Evolutionary conservation across 257 asterid species (phyloP).

Genomic region (Solanum clarkiae): DNA sequence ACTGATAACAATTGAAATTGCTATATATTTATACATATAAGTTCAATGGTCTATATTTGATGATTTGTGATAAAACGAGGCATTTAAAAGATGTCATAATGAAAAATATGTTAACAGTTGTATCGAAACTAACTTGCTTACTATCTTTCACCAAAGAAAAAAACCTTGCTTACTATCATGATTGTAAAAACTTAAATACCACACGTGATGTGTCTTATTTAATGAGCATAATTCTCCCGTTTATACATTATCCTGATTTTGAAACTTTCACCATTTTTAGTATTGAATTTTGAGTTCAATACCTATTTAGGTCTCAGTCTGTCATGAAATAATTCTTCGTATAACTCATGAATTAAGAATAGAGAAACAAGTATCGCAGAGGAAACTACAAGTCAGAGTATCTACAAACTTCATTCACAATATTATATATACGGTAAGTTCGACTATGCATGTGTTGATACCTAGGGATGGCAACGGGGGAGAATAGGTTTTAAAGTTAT

Average conservation of each 20-base stretch:
- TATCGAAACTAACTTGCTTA: not conserved
- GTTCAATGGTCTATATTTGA: not conserved
- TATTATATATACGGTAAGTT: not conserved
- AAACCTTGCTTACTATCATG: not conserved
- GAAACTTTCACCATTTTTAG: not conserved
- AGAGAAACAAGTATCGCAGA: fast-evolving
- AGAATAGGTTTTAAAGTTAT: no score
- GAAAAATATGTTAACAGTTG: not conserved
- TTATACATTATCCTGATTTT: not conserved
- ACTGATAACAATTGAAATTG: not conserved
- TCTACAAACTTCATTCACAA: not conserved
- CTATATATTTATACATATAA: not conserved
- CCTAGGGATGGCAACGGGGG: no score
- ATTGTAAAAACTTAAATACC: not conserved
- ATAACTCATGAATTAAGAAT: not conserved
- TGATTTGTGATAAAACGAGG: not conserved
- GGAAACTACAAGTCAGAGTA: not conserved
- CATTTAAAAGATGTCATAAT: not conserved
- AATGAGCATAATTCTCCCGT: not conserved
- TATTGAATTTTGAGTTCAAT: no score
- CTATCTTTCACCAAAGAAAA: no score
- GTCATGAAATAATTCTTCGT: not conserved
- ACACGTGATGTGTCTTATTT: not conserved
- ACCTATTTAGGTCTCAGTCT: not conserved
- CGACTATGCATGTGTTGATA: not conserved